Percentiles rank a stretch among this genome's conserved stretches.
phyloP scores from a whole-genome alignment of 2,329 filamentous ascomycete genomes.

The Colletotrichum destructivum region DNA sequence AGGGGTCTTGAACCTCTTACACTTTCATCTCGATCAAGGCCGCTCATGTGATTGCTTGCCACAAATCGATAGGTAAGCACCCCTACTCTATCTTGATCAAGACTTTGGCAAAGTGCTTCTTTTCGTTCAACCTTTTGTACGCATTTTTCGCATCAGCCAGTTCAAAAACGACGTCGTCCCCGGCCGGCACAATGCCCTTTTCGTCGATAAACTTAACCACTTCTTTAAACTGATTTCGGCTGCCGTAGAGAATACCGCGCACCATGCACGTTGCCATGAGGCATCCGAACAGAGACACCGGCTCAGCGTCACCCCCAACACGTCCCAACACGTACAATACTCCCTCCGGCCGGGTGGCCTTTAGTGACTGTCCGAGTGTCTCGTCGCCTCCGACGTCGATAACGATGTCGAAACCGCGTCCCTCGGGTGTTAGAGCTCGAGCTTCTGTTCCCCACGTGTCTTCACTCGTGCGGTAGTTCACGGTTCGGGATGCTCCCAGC shows the following conservation, averaged over 20 bases:
- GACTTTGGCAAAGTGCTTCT: neutral
- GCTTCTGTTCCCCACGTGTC: conserved; percentile 68
- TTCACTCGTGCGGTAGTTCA: conserved; percentile 68
- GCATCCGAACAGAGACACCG: no score
- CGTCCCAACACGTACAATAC: neutral
- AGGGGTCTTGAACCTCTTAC: no score
- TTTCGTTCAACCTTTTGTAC: accelerated
- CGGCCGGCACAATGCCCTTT: no score
- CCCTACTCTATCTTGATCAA: no score
- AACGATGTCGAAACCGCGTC: conserved; percentile 9
- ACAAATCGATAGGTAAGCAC: no score
- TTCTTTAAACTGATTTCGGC: neutral
- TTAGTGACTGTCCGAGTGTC: neutral
- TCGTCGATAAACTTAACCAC: no score
- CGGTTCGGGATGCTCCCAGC: conserved; percentile 68
- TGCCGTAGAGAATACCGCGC: neutral
- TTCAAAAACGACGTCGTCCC: no score
- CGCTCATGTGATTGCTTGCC: no score
- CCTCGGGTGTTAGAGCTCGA: conserved; percentile 58
- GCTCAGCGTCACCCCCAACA: no score
- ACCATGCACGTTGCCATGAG: no score
- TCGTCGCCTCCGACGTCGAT: conserved; percentile 9
- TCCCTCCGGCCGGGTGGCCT: neutral
- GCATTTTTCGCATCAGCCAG: neutral
- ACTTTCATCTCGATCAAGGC: no score